phyloP scores from a whole-genome alignment of 108 stramenopile species.

The Stephanodiscus triporus region DNA sequence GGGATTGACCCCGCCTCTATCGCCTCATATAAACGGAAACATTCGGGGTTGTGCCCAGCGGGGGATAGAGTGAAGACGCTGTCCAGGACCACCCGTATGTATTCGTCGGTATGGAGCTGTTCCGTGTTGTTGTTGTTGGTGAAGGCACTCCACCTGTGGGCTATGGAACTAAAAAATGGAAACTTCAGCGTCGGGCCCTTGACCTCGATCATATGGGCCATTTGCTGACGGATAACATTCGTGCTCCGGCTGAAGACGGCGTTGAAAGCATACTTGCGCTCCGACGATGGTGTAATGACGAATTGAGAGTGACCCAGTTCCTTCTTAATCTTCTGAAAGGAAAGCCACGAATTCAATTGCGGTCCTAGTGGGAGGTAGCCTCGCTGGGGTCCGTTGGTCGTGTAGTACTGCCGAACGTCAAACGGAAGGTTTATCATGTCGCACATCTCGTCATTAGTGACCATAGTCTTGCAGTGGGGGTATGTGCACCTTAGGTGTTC shows the following conservation, averaged over 20 bases:
- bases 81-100: slow-evolving; percentile 22
- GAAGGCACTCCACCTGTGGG: slow-evolving; percentile 13
- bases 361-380: slow-evolving; percentile 45
- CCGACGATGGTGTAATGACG: slow-evolving; percentile 9
- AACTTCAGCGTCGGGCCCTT: neutral
- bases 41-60: slow-evolving; percentile 29
- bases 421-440: neutral
- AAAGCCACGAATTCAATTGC: slow-evolving; percentile 20
- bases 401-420: slow-evolving; percentile 34
- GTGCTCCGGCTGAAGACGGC: slow-evolving; percentile 41
- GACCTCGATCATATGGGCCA: slow-evolving; percentile 15
- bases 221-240: slow-evolving; percentile 12
- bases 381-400: neutral
- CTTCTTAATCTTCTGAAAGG: slow-evolving; percentile 13
- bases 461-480: slow-evolving; percentile 10
- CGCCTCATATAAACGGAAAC: slow-evolving; percentile 15
- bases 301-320: neutral
- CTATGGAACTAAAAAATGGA: slow-evolving; percentile 25
- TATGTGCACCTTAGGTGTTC: neutral
- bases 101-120: slow-evolving; percentile 26
- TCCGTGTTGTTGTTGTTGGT: neutral
- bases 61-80: slow-evolving; percentile 26
- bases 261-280: slow-evolving; percentile 32
- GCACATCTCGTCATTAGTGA: slow-evolving; percentile 8
- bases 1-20: slow-evolving; percentile 26